Base-by-base conservation (phyloP, 1,284 basidiomycete genomes). In the Paramarasmius palmivorus region DNA sequence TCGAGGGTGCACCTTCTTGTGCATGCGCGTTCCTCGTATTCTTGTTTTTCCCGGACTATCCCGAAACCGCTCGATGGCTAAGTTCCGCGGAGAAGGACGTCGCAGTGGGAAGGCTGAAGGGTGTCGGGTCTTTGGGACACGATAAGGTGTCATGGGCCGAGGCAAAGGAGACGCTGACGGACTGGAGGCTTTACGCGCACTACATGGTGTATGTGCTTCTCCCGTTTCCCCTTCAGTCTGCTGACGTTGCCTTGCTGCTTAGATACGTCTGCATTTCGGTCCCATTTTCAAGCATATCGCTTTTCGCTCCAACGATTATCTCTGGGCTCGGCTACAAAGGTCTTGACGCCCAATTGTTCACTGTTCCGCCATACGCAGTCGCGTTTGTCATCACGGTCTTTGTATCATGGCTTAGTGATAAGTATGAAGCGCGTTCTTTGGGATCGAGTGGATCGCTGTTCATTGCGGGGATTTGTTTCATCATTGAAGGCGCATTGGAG, bases 331-430 rank as follows among this genome's bases (percentile, higher is more conserved):
- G 80, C 2, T 78, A 77, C 63, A 68, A 66, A 23, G 67, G 69
- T 34, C 71, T 79, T 8, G 57, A 66, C 29, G 78, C 80, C 1
- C 81, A 84, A 62, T 71, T 84, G n/a, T 76, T 78, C 68, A 79
- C 79, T 2, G 81, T 83, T 1, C 81, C 81, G 20, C 78, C 79
- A 15, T 82, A 77, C 47, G 73, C 71, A n/a, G 64, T 68, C 17
- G 71, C 70, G 17, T 72, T 68, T 53, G 61, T 71, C 29, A 60
- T 70, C 19, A 72, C 70, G 0, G 57, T 72, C 19, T 22, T 50
- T 2, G 55, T 56, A 7, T 53, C 61, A 19, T 64, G 59, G 56
- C 51, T 57, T 17, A 60, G 59, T 2, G 63, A 65, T 45, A 50
- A 23, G 54, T 57, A 35, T 10, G 49, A 50, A 36, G 50, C 47